Evolutionary conservation across 768 basidiomycete genomes (phyloP), one percentile per base, ranked within the genome.

Genomic region (Hydnum rufescens): DNA sequence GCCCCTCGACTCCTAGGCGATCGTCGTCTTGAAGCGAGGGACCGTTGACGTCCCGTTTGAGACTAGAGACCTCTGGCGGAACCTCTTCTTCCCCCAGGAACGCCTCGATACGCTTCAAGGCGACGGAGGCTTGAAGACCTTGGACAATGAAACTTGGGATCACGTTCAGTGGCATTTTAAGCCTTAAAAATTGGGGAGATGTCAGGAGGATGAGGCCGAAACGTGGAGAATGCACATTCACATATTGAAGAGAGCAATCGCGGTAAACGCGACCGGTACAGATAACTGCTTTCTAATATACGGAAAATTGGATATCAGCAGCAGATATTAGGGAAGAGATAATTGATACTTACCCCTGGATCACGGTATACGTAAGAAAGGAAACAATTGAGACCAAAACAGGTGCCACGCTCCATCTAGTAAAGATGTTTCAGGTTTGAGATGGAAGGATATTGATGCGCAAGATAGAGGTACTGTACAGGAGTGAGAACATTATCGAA

Each of bases 191-290:
- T n/a, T n/a, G n/a, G n/a, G n/a, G n/a, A n/a, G n/a, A n/a, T n/a
- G n/a, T n/a, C n/a, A n/a, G n/a, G n/a, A n/a, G n/a, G n/a, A n/a
- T n/a, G n/a, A n/a, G n/a, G n/a, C n/a, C n/a, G n/a, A n/a, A n/a
- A n/a, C n/a, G n/a, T n/a, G n/a, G n/a, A n/a, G n/a, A n/a, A n/a
- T n/a, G n/a, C 1, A 39, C 13, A 39, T 22, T 13, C 22, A 39
- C 89, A 95, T 89, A 44, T 71, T 71, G 64, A 93, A 93, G 42
- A 93, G 64, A 0, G 86, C 75, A 32, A 95, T 82, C 0, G 87
- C 80, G 42, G 90, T 93, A 61, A 93, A 93, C 0, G 92, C 90
- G 18, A 77, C 71, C 5, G 80, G 71, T 48, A 90, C 71, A 0
- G 85, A 82, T 46, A 97, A 63, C 22, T 39, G 13, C 36, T 22